Evolutionary conservation across 2,329 filamentous ascomycete genomes (phyloP), one percentile per base, ranked within the genome.

Genomic region (Aureobasidium sp.): DNA sequence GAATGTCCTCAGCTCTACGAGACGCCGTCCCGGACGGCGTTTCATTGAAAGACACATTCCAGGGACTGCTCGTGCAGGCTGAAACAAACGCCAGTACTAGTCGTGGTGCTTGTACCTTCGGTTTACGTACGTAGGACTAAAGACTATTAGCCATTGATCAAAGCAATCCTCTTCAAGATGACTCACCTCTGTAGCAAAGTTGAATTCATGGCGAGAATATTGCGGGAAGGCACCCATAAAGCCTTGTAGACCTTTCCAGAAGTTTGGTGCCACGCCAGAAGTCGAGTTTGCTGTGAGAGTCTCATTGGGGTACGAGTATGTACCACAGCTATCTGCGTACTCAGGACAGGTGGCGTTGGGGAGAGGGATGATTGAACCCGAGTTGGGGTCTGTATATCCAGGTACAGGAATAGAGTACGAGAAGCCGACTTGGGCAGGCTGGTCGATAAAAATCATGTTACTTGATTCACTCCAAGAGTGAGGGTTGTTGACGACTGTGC

Each of bases 361-460:
- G 10, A 83, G 67, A 27, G 68, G 65, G 29, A 83, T 70, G 41
- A 83, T 74, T 10, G 65, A 53, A 36, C 67, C 68, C 1, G 67
- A 66, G 42, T 66, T 62, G 2, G 67, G 49, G 45, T 76, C 70
- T n/a, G 63, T 66, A 63, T 77, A 79, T 2, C 65, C 77, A 25
- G 76, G 73, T 7, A 78, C 71, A 0, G 77, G 73, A 13, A 74
- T 69, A 5, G 76, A 75, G 68, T 86, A 86, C 11, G 80, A 83
- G 67, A 85, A 81, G 0, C 84, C 84, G 5, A 83, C 80, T 50
- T 82, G 79, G 10, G 78, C 80, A 9, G 83, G 87, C 70, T 89
- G 82, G 66, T 90, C 86, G 66, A 90, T 83, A 72, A 87, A 89
- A 16, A 90, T 80, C 79, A 88, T 83, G 65, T 88, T 88, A 64